phyloP scores from a whole-genome alignment of 345 rosid genomes.

The Odontarrhena argentea region DNA sequence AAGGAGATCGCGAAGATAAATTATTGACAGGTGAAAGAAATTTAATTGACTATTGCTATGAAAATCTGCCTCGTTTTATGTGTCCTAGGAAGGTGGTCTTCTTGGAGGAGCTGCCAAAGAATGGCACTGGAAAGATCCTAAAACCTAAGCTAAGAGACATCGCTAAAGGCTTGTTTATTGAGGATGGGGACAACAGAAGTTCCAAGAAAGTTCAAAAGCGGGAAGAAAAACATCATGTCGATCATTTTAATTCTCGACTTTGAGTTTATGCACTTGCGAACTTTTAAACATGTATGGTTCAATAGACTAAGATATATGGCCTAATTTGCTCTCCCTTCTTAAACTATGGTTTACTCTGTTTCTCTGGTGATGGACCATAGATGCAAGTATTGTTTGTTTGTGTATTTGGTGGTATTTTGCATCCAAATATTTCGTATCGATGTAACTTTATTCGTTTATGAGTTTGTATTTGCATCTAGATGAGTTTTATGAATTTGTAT shows the following conservation, averaged over 20 bases:
- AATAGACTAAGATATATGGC: no score
- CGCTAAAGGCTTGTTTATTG: slow-evolving; percentile 41
- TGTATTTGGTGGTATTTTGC: no score
- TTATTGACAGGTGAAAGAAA: slow-evolving; percentile 39
- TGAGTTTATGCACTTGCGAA: not conserved
- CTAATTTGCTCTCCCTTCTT: no score
- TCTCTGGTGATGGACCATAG: no score
- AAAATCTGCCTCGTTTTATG: slow-evolving; percentile 54
- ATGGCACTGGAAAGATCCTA: slow-evolving; percentile 58
- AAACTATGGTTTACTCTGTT: no score
- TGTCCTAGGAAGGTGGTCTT: slow-evolving; percentile 57
- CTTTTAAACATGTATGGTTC: not conserved
- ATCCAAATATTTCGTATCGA: no score
- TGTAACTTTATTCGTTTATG: no score
- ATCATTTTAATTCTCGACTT: not conserved
- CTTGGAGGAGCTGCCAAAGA: slow-evolving; percentile 52
- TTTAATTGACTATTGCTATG: slow-evolving; percentile 47
- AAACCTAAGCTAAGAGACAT: slow-evolving; percentile 48
- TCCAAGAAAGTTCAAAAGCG: not conserved
- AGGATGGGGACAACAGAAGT: not conserved
- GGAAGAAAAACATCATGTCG: not conserved
- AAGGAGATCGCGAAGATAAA: slow-evolving; percentile 1
- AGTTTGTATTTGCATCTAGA: no score
- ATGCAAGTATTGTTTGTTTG: no score
- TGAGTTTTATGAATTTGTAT: no score